These are phyloP conservation scores for Mitragyna speciosa DNA, from an alignment of 257 asterid species.

Conservation along the genomic window DNA sequence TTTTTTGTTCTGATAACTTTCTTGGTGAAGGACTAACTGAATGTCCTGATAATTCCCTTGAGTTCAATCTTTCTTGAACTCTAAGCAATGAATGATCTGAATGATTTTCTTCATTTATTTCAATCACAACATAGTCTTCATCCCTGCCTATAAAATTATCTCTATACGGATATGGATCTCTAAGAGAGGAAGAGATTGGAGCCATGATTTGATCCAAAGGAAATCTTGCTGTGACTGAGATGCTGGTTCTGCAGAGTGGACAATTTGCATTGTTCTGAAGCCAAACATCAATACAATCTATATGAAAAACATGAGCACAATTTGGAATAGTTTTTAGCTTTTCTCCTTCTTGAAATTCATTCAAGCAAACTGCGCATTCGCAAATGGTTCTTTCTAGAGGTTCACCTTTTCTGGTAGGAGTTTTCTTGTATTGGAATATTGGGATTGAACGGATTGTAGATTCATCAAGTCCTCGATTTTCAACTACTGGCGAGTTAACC, in stretches of 20 bases:
- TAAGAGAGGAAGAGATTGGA: conserved; percentile 36
- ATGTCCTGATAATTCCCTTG: conserved; percentile 29
- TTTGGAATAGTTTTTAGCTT: conserved; percentile 67
- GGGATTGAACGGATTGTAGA: conserved; percentile 71
- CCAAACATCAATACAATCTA: conserved; percentile 92
- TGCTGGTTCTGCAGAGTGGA: conserved; percentile 72
- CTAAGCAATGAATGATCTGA: conserved; percentile 22
- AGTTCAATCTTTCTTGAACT: conserved; percentile 29
- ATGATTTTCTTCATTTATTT: conserved; percentile 36
- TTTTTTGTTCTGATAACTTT: conserved; percentile 24
- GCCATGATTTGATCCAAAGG: conserved; percentile 28
- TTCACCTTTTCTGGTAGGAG: neutral
- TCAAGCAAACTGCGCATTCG: conserved; percentile 83
- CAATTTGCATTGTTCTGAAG: conserved; percentile 87
- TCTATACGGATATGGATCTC: conserved; percentile 23
- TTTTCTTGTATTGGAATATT: conserved; percentile 44
- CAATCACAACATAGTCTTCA: conserved; percentile 78
- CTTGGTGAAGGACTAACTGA: conserved; percentile 38
- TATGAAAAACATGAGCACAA: conserved; percentile 70
- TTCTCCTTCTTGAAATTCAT: conserved; percentile 62
- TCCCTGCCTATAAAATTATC: conserved; percentile 36
- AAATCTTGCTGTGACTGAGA: conserved; percentile 34
- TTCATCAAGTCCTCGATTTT: conserved; percentile 61
- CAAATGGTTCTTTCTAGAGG: neutral
- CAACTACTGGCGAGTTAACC: conserved; percentile 39